Conservation (phyloP, 2,329 filamentous ascomycete species). For the Stromatinia cepivora region DNA sequence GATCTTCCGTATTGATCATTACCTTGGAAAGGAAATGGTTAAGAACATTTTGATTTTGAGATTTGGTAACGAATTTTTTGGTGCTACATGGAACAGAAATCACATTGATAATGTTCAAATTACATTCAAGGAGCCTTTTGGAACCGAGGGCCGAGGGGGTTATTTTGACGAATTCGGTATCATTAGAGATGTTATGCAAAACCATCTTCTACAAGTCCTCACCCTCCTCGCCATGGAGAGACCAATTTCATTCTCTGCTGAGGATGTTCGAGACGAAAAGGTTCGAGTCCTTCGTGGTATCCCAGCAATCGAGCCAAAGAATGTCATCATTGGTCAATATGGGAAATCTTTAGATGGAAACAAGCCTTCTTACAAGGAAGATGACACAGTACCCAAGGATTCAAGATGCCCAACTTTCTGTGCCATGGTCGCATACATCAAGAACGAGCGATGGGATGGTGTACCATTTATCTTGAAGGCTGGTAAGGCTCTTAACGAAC, state of each 20-base stretch:
- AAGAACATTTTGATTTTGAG: conserved; percentile 98
- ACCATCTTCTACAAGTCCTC: conserved; percentile 94
- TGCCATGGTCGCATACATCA: conserved; percentile 95
- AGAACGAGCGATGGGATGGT: conserved; percentile 99
- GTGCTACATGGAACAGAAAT: conserved; percentile 97
- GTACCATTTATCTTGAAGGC: conserved; percentile 99
- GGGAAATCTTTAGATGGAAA: conserved; percentile 92
- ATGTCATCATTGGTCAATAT: conserved; percentile 99
- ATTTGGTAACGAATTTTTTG: conserved; percentile 98
- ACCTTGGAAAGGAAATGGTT: conserved; percentile 99
- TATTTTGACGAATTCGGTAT: conserved; percentile 99
- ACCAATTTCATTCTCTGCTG: conserved; percentile 95
- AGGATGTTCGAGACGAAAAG: conserved; percentile 98
- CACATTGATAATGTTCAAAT: conserved; percentile 99
- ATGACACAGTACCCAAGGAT: conserved; percentile 96
- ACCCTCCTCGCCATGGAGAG: conserved; percentile 97
- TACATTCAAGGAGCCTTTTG: conserved; percentile 99
- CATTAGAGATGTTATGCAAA: conserved; percentile 99
- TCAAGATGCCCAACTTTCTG: conserved; percentile 98
- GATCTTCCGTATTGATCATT: conserved; percentile 98
- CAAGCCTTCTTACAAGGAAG: conserved; percentile 98
- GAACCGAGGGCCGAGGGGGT: conserved; percentile 93
- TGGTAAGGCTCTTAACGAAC: conserved; percentile 97
- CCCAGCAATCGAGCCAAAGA: conserved; percentile 94
- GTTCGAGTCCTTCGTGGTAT: conserved; percentile 93